phyloP scores from a whole-genome alignment of 805 yeast species.

The Nakazawaea ernobii region DNA sequence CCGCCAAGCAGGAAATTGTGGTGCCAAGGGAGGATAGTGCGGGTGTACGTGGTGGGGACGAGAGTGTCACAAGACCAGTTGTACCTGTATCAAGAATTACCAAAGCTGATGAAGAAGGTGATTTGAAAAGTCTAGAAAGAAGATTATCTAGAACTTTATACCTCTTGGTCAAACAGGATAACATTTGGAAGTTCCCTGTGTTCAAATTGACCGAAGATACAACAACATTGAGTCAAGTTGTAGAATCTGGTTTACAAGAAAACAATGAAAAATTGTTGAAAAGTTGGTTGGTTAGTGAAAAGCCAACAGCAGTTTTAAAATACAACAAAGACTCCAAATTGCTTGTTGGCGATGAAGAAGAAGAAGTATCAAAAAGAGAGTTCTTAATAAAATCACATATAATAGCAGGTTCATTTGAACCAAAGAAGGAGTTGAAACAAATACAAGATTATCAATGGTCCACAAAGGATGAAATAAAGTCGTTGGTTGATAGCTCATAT shows the following conservation, averaged over 20 bases:
- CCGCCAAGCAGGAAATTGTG: slow-evolving; percentile 70
- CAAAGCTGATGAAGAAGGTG: slow-evolving; percentile 63
- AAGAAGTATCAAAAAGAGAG: slow-evolving; percentile 37
- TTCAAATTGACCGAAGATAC: slow-evolving; percentile 41
- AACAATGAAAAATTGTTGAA: slow-evolving; percentile 74
- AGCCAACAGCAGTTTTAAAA: slow-evolving; percentile 71
- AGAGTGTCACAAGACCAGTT: slow-evolving; percentile 63
- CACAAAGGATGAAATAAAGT: slow-evolving; percentile 68
- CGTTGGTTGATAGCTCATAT: slow-evolving; percentile 47
- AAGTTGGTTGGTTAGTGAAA: slow-evolving; percentile 86
- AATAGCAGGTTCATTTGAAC: slow-evolving; percentile 70
- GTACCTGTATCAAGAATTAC: slow-evolving; percentile 68
- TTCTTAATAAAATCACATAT: slow-evolving; percentile 84
- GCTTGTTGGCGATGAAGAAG: slow-evolving; percentile 15
- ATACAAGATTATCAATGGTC: slow-evolving; percentile 70
- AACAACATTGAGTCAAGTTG: slow-evolving; percentile 61
- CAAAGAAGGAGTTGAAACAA: slow-evolving; percentile 31
- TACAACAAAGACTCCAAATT: slow-evolving; percentile 26
- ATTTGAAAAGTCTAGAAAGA: slow-evolving; percentile 70
- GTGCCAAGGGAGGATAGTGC: slow-evolving; percentile 57
- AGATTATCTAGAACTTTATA: slow-evolving; percentile 75
- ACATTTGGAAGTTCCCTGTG: slow-evolving; percentile 76
- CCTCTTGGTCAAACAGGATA: slow-evolving; percentile 49
- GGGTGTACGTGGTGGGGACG: slow-evolving; percentile 26
- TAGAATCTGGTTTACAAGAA: slow-evolving; percentile 64